Conservation (phyloP, 495 filamentous ascomycete species). For the Penicillium diatomitis region DNA sequence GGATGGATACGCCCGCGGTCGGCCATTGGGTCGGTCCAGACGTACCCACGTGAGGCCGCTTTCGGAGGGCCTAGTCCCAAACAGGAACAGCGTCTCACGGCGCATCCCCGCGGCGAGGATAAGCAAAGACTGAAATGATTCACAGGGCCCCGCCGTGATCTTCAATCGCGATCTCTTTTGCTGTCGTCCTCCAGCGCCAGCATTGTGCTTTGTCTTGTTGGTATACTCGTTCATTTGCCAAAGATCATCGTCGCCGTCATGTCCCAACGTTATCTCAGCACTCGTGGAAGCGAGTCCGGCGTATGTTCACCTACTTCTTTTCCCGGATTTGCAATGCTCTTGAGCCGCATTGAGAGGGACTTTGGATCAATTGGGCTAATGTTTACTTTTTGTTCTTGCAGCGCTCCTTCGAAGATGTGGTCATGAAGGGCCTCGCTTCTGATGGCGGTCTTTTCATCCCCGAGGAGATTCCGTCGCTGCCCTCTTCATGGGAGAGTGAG, state of each 20-base stretch:
- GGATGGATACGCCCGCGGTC: no score
- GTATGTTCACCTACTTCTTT: slow-evolving; percentile 36
- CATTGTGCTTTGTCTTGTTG: not conserved
- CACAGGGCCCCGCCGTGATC: slow-evolving; percentile 1
- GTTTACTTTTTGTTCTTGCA: slow-evolving; percentile 21
- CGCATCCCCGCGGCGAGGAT: not conserved
- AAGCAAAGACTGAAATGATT: slow-evolving; percentile 7
- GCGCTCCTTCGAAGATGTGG: slow-evolving; percentile 86
- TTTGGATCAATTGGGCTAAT: not conserved
- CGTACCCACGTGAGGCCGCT: slow-evolving; percentile 20
- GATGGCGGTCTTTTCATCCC: slow-evolving; percentile 91
- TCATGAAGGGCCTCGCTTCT: slow-evolving; percentile 80
- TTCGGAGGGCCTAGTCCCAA: slow-evolving; percentile 21
- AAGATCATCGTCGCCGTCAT: not conserved
- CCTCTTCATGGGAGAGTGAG: slow-evolving; percentile 25
- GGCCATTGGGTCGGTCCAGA: no score
- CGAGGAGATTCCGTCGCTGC: slow-evolving; percentile 59
- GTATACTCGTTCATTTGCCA: slow-evolving; percentile 3
- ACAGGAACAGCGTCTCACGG: not conserved
- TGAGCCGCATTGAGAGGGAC: not conserved
- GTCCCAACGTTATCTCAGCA: slow-evolving; percentile 67
- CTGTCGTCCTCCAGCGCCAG: not conserved
- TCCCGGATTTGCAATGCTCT: not conserved
- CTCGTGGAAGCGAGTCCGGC: slow-evolving; percentile 68
- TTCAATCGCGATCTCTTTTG: not conserved